These are phyloP conservation scores for Ogataea pignaliae DNA, from an alignment of 805 yeast genomes.

Conservation along the genomic window DNA sequence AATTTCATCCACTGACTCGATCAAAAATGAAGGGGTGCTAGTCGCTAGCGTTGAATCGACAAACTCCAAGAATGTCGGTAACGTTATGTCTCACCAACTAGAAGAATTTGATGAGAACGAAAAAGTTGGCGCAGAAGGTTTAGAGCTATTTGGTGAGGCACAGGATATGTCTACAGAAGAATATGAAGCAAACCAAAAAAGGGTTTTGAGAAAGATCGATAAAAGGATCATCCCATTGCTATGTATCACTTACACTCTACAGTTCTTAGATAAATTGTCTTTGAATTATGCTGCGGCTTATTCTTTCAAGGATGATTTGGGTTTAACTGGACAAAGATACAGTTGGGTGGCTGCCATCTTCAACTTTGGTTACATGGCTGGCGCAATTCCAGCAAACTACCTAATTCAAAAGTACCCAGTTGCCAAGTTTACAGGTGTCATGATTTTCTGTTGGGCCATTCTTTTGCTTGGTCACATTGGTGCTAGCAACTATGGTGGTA, in stretches of 20 bases:
- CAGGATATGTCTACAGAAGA: slow-evolving; percentile 4
- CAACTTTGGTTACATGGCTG: slow-evolving; percentile 48
- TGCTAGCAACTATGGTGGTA: slow-evolving; percentile 39
- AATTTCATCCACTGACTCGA: too few species aligned
- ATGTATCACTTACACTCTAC: slow-evolving; percentile 35
- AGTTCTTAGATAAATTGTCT: slow-evolving; percentile 34
- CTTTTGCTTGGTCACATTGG: slow-evolving; percentile 45
- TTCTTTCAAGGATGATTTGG: slow-evolving; percentile 34
- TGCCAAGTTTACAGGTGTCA: slow-evolving; percentile 31
- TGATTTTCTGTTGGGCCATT: slow-evolving; percentile 45
- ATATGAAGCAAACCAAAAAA: slow-evolving; percentile 2
- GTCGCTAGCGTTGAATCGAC: too few species aligned
- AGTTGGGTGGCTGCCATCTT: slow-evolving; percentile 48
- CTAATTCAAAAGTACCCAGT: slow-evolving; percentile 33
- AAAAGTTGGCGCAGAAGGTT: slow-evolving; percentile 4
- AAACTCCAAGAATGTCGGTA: too few species aligned
- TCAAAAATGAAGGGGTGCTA: too few species aligned
- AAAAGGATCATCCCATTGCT: slow-evolving; percentile 44
- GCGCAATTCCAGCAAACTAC: slow-evolving; percentile 43
- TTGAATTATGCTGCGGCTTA: slow-evolving; percentile 38
- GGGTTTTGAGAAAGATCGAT: slow-evolving; percentile 41
- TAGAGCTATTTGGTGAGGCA: slow-evolving; percentile 3
- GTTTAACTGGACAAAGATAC: slow-evolving; percentile 37
- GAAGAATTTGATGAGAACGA: neutral
- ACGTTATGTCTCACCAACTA: neutral